Base-by-base conservation (phyloP, 2,329 filamentous ascomycete species). In the Metarhizium sp. region DNA sequence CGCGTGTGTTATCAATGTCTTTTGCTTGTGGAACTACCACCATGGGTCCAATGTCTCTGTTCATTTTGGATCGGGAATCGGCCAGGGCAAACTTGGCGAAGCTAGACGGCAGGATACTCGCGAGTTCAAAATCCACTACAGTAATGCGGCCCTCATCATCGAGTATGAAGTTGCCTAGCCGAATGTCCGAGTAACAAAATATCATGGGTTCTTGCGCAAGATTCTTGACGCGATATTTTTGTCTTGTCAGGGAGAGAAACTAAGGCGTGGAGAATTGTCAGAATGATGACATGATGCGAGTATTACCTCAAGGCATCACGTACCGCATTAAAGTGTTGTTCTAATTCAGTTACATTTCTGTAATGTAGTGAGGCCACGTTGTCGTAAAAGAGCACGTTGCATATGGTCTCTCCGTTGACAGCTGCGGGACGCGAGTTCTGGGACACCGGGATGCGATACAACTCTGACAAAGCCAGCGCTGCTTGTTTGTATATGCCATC, bases 41-140 rank as follows among this genome's bases (percentile, higher is more conserved):
- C 43, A 50, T 55, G 4, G 18, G n/a, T 2, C 54, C 51, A 2
- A 59, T 55, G 50, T 59, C 54, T 18, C 49, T 45, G 6, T n/a
- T 20, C 36, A 54, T 34, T 30, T 51, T 53, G 20, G 40, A 3
- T 29, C 42, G 10, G 11, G 47, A 42, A 6, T 46, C 53, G 10
- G 11, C 30, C 13, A 57, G 25, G 7, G 50, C 25, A 3, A 18
- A 57, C 43, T 51, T 59, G 30, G 53, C 45, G 32, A 61, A 59
- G 50, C 61, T 61, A 29, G 60, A 60, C 16, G 60, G 61, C 13
- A 62, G 51, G 36, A 61, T 53, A 51, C 61, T 62, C 14, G 51
- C 20, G 7, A 50, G 50, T n/a, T 42, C 46, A 18, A 61, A 59
- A 18, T 62, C 61, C 36, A 61, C 50, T 11, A 59, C 57, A 14